phyloP scores from a whole-genome alignment of 1,284 basidiomycete genomes.

The Xerocomus nothofagi region DNA sequence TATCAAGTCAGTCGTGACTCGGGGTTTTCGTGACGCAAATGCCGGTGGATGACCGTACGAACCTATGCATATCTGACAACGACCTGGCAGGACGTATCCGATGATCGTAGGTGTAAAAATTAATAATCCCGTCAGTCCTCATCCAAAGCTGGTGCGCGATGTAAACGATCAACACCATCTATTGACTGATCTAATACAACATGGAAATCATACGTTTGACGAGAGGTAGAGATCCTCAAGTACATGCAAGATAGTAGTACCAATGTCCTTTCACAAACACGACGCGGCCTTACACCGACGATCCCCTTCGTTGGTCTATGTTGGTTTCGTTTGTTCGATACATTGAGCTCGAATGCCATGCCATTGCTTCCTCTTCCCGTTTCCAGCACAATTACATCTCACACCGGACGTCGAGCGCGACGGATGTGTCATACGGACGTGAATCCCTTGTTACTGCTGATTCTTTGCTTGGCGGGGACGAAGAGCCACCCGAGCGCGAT shows the following conservation, averaged over 20 bases:
- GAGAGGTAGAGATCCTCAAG: background rate
- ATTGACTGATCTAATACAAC: too few relatives aligned
- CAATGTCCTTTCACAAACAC: conserved; percentile 5
- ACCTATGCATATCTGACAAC: too few relatives aligned
- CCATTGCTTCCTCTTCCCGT: background rate
- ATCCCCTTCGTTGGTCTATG: conserved; percentile 3
- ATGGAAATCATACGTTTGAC: too few relatives aligned
- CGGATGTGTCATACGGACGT: background rate
- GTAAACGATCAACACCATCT: too few relatives aligned
- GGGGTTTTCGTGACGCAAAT: too few relatives aligned
- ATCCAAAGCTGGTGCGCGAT: too few relatives aligned
- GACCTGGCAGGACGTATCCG: too few relatives aligned
- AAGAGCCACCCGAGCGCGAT: conserved; percentile 70
- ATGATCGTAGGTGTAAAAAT: too few relatives aligned
- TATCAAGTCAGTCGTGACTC: too few relatives aligned
- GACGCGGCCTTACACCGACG: conserved; percentile 16
- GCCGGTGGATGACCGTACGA: too few relatives aligned
- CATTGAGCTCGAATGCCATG: background rate
- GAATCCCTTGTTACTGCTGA: conserved; percentile 9
- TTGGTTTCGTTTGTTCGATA: background rate
- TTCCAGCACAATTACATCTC: background rate
- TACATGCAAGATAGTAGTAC: conserved; percentile 2
- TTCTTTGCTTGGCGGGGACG: conserved; percentile 54
- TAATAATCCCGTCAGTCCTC: too few relatives aligned
- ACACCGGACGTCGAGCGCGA: background rate